Evolutionary conservation across 352 stramenopile species (phyloP), one percentile per base, ranked within the genome.

Genomic region (Thalassiosira oceanica): DNA sequence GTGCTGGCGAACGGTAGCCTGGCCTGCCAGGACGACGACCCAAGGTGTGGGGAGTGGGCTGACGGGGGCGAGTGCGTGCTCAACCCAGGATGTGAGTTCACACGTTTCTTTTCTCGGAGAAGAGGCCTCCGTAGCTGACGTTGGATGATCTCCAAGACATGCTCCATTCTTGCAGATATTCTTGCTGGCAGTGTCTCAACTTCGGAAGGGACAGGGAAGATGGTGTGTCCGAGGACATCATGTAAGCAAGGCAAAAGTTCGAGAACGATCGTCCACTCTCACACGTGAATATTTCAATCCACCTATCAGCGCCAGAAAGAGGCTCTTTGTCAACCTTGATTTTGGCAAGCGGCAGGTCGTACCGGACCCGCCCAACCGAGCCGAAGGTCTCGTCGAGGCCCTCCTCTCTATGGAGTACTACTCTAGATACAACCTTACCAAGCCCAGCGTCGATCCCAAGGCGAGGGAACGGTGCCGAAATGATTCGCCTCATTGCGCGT

Each of bases 51-150:
- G 10, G 20, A 21, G 16, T 76, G 53, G 50, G 53, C 52, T 11
- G n/a, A 6, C 1, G 27, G 55, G 10, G 44, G 62, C 1, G 64
- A 78, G 50, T 81, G 72, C 61, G 61, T 53, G 10, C 27, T 69
- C 3, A 76, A 81, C 51, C 60, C 64, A 28, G n/a, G 18, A 44
- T 81, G 53, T 57, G 46, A 53, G 48, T 76, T 53, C 10, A 28
- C 42, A 0, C n/a, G n/a, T n/a, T n/a, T n/a, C n/a, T n/a, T n/a
- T n/a, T n/a, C n/a, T n/a, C n/a, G n/a, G n/a, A n/a, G n/a, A n/a
- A n/a, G n/a, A n/a, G n/a, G n/a, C n/a, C n/a, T n/a, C n/a, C n/a
- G n/a, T n/a, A n/a, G n/a, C n/a, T n/a, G n/a, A n/a, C n/a, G n/a
- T n/a, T n/a, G n/a, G n/a, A n/a, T n/a, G n/a, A n/a, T n/a, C n/a